Percentiles rank a stretch among this genome's conserved stretches.
Evolutionary conservation across 805 yeast species (phyloP).

Genomic region (Nakazawaea laoshanensis): DNA sequence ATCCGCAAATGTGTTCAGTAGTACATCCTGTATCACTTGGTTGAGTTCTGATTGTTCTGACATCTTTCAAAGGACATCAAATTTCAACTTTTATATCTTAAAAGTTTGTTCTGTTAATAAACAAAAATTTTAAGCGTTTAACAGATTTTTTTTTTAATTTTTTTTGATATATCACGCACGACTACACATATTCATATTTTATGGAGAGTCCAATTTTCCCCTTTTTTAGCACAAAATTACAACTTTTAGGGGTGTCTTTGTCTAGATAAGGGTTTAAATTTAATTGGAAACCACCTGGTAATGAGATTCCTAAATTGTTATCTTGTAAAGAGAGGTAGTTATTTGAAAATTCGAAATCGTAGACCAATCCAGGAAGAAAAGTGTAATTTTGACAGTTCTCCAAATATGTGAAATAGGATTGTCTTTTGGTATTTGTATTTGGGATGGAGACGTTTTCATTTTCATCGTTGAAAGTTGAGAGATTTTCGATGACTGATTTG

Average conservation of each 20-base stretch:
- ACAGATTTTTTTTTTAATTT: background rate
- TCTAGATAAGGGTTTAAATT: slow-evolving; percentile 10
- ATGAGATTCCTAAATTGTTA: slow-evolving; percentile 8
- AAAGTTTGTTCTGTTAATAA: background rate
- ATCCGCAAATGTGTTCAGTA: slow-evolving; percentile 6
- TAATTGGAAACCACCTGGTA: slow-evolving; percentile 12
- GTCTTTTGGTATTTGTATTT: slow-evolving; percentile 26
- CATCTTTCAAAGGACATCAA: slow-evolving; percentile 1
- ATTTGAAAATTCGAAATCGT: slow-evolving; percentile 10
- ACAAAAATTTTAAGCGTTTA: slow-evolving; percentile 1
- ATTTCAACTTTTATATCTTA: background rate
- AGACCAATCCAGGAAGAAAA: slow-evolving; percentile 19
- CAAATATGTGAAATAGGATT: slow-evolving; percentile 31
- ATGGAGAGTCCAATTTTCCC: slow-evolving; percentile 6
- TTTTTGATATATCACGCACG: background rate
- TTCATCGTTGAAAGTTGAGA: slow-evolving; percentile 13
- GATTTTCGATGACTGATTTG: too few relatives aligned
- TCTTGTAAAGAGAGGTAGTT: slow-evolving; percentile 11
- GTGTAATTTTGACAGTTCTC: slow-evolving; percentile 29
- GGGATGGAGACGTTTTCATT: slow-evolving; percentile 23
- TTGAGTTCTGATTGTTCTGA: slow-evolving; percentile 8
- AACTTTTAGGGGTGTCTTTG: slow-evolving; percentile 5
- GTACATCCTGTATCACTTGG: slow-evolving; percentile 7
- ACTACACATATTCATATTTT: slow-evolving; percentile 9
- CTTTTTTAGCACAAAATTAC: slow-evolving; percentile 9